Evolutionary conservation across 805 yeast species (phyloP).

Genomic region (Maudiozyma barnettii): DNA sequence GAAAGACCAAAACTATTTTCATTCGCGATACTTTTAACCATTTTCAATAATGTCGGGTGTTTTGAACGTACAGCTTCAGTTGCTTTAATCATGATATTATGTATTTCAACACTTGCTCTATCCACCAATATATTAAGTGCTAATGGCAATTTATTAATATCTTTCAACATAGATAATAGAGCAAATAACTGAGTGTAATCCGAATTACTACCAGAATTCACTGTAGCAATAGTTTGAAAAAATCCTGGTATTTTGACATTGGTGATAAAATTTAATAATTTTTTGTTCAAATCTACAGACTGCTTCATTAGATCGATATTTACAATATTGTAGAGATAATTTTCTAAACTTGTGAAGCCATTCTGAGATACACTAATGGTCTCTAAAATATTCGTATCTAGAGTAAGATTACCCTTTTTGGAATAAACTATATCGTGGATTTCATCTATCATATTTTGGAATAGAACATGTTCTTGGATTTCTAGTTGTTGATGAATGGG

Average conservation of each 20-base stretch:
- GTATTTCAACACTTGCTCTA: slow-evolving; percentile 52
- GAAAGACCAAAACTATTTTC: slow-evolving; percentile 29
- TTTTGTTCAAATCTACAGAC: slow-evolving; percentile 32
- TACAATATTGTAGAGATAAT: slow-evolving; percentile 45
- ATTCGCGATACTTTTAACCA: slow-evolving; percentile 13
- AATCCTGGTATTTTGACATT: slow-evolving; percentile 1
- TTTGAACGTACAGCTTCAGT: slow-evolving; percentile 55
- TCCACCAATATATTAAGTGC: slow-evolving; percentile 46
- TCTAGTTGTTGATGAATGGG: slow-evolving; percentile 44
- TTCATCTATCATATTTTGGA: slow-evolving; percentile 70
- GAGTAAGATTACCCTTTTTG: slow-evolving; percentile 25
- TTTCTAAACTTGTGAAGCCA: slow-evolving; percentile 40
- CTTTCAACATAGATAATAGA: slow-evolving; percentile 49
- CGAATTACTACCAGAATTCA: slow-evolving; percentile 8
- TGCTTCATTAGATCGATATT: slow-evolving; percentile 47
- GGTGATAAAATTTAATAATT: slow-evolving; percentile 28
- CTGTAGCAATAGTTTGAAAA: not conserved
- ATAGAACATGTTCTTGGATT: slow-evolving; percentile 48
- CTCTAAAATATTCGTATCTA: slow-evolving; percentile 18
- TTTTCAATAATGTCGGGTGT: slow-evolving; percentile 37
- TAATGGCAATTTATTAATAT: slow-evolving; percentile 50
- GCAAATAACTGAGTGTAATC: slow-evolving; percentile 31
- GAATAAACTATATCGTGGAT: slow-evolving; percentile 59
- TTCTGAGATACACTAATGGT: slow-evolving; percentile 15
- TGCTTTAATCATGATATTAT: slow-evolving; percentile 49